Base-by-base conservation (phyloP, 805 yeast species). In the Wickerhamiella sorbophila region DNA sequence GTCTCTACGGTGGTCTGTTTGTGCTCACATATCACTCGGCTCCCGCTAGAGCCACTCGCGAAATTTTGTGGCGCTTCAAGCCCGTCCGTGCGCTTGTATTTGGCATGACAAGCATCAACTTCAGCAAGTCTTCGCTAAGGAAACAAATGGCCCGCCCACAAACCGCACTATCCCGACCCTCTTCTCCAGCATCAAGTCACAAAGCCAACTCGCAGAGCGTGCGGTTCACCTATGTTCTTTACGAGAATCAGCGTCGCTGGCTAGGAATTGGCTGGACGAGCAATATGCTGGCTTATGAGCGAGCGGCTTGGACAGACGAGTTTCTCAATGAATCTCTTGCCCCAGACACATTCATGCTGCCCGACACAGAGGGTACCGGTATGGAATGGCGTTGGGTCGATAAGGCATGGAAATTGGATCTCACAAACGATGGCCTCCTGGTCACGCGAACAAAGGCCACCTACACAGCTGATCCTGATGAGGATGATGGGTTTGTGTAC, bases 231-330 rank as follows among this genome's bases (percentile, higher is more conserved):
- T 88, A 84, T 60, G 96, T 85, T 1, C 67, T 91, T 9, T 87
- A 78, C 60, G 98, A 88, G 59, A 88, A 88, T 59, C 97, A 88
- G 64, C 75, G 98, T 56, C 77, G 93, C 53, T 88, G 98, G 98
- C 68, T 88, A 32, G 97, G 96, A 12, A 83, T 88, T 52, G 98
- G 98, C 10, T 88, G 98, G 98, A 88, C 97, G 0, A 69, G 93
- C 14, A 86, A 86, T 55, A 68, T 91, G 57, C 69, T 91, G 47
- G 79, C 93, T 39, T 88, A 88, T 57, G 98, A 88, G 62, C 72
- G 98, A 56, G 78, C 94, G 0, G 79, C 97, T 3, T 88, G 97
- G 96, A 87, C 97, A 0, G 98, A 88, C 58, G 96, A 87, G 59
- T 87, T 86, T 55, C 66, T 86, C 48, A 88, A 87, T 59, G 95